These are phyloP conservation scores for Ustilago sp. DNA, from an alignment of 1,284 basidiomycete genomes.

Conservation along the genomic window DNA sequence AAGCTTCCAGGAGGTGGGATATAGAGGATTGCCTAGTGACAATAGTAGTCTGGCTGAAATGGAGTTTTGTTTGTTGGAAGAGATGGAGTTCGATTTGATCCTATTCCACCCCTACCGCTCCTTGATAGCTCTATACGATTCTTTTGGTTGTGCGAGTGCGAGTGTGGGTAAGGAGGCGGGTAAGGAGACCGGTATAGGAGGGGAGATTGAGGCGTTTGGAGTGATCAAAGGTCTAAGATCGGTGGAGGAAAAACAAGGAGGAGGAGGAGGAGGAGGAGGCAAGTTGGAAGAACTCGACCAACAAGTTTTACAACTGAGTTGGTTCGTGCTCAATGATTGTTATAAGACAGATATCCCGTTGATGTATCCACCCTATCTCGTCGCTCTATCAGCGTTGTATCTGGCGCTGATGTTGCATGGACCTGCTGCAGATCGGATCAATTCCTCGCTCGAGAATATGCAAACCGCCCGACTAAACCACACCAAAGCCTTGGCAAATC, in stretches of 20 bases:
- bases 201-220: slow-evolving; percentile 25
- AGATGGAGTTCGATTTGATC: slow-evolving; percentile 92
- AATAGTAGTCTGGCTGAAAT: slow-evolving; percentile 89
- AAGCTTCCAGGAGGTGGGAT: slow-evolving; percentile 50
- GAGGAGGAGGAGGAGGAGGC: background rate
- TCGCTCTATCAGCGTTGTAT: slow-evolving; percentile 90
- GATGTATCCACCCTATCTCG: slow-evolving; percentile 90
- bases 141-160: slow-evolving; percentile 12
- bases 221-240: slow-evolving; percentile 13
- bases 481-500: slow-evolving; percentile 53
- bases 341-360: slow-evolving; percentile 91
- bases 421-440: slow-evolving; percentile 31
- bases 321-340: slow-evolving; percentile 95
- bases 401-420: slow-evolving; percentile 71
- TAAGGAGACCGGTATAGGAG: slow-evolving; percentile 3
- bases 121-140: slow-evolving; percentile 80
- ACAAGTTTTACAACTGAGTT: slow-evolving; percentile 72
- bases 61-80: slow-evolving; percentile 97
- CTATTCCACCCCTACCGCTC: slow-evolving; percentile 95
- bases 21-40: slow-evolving; percentile 78
- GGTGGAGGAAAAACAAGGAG: slow-evolving; percentile 14
- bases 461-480: slow-evolving; percentile 35
- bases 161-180: background rate
- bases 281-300: slow-evolving; percentile 72
- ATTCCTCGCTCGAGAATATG: slow-evolving; percentile 11